These are phyloP conservation scores for Coniochaeta ligniaria DNA, from an alignment of 2,329 filamentous ascomycete species.

Conservation along the genomic window DNA sequence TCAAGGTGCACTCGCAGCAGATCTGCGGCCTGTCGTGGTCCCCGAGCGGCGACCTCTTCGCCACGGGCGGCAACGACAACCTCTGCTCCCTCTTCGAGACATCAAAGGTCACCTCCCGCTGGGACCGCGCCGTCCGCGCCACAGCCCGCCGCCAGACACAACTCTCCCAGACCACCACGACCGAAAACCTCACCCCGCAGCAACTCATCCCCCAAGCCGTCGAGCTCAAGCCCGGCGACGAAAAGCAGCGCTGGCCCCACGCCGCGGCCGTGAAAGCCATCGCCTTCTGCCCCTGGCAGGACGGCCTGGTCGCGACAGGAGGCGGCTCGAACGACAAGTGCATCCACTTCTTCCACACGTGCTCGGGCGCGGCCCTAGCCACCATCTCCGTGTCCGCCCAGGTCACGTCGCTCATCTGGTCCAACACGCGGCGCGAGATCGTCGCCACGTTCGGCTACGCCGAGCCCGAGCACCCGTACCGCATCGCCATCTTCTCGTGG, in stretches of 20 bases:
- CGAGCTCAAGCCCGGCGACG: conserved; percentile 44
- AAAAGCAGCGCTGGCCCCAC: conserved; percentile 70
- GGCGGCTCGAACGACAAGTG: conserved; percentile 91
- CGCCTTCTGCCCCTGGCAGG: conserved; percentile 92
- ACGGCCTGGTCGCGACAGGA: conserved; percentile 79
- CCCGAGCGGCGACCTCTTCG: conserved; percentile 65
- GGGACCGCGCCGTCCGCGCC: background rate
- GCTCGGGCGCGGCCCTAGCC: conserved; percentile 74
- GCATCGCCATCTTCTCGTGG: conserved; percentile 93
- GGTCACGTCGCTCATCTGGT: conserved; percentile 91
- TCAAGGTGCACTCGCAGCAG: conserved; percentile 77
- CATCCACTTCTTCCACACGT: conserved; percentile 91
- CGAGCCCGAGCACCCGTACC: conserved; percentile 79
- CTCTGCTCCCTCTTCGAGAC: conserved; percentile 74
- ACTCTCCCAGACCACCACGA: background rate
- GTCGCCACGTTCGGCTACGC: conserved; percentile 91
- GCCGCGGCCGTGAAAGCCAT: conserved; percentile 92
- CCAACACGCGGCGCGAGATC: conserved; percentile 76
- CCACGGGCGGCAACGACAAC: conserved; percentile 91
- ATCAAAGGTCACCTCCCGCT: conserved; percentile 40
- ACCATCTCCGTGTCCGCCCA: conserved; percentile 91
- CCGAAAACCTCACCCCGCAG: background rate
- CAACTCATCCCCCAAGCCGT: conserved; percentile 22
- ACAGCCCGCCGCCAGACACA: background rate
- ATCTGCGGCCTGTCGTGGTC: conserved; percentile 67